Base-by-base conservation (phyloP, 805 yeast species). In the Candida krabiensis region DNA sequence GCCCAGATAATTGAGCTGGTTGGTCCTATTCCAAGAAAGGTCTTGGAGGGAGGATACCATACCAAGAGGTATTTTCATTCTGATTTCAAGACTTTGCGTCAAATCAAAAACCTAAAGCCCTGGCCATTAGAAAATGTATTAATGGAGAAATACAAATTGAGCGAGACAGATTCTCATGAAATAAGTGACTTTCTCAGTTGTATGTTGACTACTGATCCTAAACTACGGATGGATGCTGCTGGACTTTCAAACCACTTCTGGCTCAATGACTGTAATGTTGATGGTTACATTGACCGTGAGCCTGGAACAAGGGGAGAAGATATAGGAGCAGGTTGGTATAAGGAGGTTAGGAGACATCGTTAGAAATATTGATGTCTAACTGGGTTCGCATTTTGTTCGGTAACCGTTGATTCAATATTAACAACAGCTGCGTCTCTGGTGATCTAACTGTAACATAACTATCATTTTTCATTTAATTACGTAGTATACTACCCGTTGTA, bases 161-260 rank as follows among this genome's bases (percentile, higher is more conserved):
- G 77, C 21, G 75, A 73, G 17, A 66, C 67, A 9, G 93, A 86
- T 38, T 88, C 96, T 3, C 69, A 73, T 28, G 83, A 79, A 39
- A 74, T 93, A 30, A 64, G 90, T 7, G 87, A 80, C 50, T 89
- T 93, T 54, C 64, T 93, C 44, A 59, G 75, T 31, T 96, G 97
- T 7, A 87, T 93, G 96, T 69, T 93, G 31, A 60, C 71, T 15
- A 62, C 87, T 15, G 86, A 83, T 58, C 98, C 99, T 1, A 81
- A 76, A 42, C 61, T 65, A 38, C 72, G 99, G 48, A 91, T 91
- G 11, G 99, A 93, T 66, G 98, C 98, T 1, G 99, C 98, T 14
- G 96, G 96, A 3, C 75, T 89, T 80, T 79, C 86, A 2, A 84
- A 87, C 54, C 96, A 89, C 59, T 80, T 83, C 9, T 89, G 96